These are phyloP conservation scores for Ailanthus altissimus DNA, from an alignment of 345 rosid genomes.

Conservation along the genomic window DNA sequence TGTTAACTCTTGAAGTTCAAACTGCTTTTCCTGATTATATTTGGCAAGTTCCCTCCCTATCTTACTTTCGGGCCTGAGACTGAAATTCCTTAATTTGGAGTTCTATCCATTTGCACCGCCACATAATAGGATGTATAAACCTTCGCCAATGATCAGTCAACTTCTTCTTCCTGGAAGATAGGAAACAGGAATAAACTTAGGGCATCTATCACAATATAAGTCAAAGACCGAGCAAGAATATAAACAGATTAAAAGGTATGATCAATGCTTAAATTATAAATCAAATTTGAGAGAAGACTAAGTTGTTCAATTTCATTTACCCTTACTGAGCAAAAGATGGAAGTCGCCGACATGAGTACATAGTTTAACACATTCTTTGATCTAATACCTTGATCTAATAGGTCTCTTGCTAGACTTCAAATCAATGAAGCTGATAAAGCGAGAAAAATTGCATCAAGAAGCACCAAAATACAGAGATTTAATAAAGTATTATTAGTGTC, in stretches of 20 bases:
- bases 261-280: not conserved
- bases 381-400: not conserved
- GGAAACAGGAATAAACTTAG: not conserved
- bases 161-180: conserved; percentile 57
- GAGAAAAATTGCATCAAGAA: not conserved
- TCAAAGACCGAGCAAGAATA: not conserved
- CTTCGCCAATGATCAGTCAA: conserved; percentile 79
- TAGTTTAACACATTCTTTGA: not conserved
- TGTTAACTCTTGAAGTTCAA: conserved; percentile 35
- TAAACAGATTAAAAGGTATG: not conserved
- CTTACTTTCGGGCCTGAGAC: conserved; percentile 54
- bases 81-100: conserved; percentile 57
- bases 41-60: conserved; percentile 59
- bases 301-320: not conserved
- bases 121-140: conserved; percentile 68
- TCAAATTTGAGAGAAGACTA: not conserved
- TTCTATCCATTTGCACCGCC: conserved; percentile 87
- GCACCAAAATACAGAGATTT: not conserved
- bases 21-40: conserved; percentile 46
- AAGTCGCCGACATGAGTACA: not conserved
- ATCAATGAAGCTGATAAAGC: not conserved
- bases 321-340: not conserved
- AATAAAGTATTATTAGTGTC: not conserved
- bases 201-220: not conserved
- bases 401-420: not conserved